Conservation (phyloP, 257 asterid species). For the Penstemon eatonii region DNA sequence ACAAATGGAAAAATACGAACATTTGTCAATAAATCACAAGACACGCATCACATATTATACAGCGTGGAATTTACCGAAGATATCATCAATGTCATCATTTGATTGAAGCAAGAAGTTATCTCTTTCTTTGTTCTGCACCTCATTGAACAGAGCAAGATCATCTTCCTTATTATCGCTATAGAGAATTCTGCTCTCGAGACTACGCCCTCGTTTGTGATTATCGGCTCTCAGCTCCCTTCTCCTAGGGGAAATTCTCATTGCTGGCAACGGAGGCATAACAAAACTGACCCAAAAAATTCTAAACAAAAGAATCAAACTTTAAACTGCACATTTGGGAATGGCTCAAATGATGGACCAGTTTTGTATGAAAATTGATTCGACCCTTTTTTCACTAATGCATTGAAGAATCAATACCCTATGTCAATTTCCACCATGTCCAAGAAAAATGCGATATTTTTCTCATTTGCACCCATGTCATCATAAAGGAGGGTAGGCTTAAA, state of each 20-base stretch:
- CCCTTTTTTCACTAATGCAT: constrained; percentile 27
- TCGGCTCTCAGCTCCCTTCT: constrained; percentile 63
- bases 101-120: constrained; percentile 86
- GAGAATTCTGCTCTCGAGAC: constrained; percentile 75
- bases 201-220: constrained; percentile 80
- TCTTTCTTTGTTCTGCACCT: constrained; percentile 77
- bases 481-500: constrained; percentile 18
- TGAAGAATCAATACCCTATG: constrained; percentile 31
- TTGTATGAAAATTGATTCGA: constrained; percentile 8
- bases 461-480: constrained; percentile 17
- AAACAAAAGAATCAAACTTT: constrained; percentile 28
- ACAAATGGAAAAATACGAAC: constrained; percentile 27
- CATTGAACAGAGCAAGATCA: constrained; percentile 90
- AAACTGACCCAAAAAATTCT: constrained; percentile 25
- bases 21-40: constrained; percentile 4
- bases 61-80: constrained; percentile 62
- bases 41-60: constrained; percentile 20
- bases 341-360: background rate
- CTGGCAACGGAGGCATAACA: constrained; percentile 91
- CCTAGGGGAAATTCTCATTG: constrained; percentile 73
- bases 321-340: constrained; percentile 34
- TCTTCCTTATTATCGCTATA: constrained; percentile 60
- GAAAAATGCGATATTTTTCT: constrained; percentile 19
- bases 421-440: constrained; percentile 27
- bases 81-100: constrained; percentile 73